Base-by-base conservation (phyloP, 345 rosid genomes). In the Odontarrhena argentea region DNA sequence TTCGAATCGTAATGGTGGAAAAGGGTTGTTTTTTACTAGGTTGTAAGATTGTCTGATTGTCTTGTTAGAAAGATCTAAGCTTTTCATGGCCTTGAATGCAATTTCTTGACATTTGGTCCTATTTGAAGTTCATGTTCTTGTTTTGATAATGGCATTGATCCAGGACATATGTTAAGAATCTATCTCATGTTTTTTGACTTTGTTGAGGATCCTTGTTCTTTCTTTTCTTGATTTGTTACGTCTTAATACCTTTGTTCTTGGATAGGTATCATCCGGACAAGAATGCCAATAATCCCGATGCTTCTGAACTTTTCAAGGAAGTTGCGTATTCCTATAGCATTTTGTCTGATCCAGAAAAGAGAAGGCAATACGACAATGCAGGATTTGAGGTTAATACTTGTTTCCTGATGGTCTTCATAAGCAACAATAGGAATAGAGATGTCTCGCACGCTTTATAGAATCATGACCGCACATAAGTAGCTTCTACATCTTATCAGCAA, bases 271-370 rank as follows among this genome's bases (percentile, higher is more conserved):
- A 95, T 83, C 99, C 99, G 15, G 99, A 95, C 71, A 95, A 95
- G 83, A 95, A 95, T 78, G 93, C 80, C 15, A 84, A 76, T 77
- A 91, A 91, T 73, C 97, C 99, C 2, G 97, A 95, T 74, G 99
- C 99, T 50, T 84, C 97, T 9, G 99, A 95, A 28, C 87, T 75
- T 63, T 95, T 95, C 71, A 91, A 91, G 79, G 99, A 95, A 81
- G 99, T 89, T 77, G 97, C 99, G 38, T 95, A 82, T 83, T 95
- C 99, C 0, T 95, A 95, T 73, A 91, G 96, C 78, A 91, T 95
- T 72, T 84, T 95, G 75, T 87, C 99, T 68, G 97, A 91, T 58
- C 97, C 99, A 30, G 99, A 95, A 70, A 95, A 95, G 83, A 85
- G 96, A 77, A 89, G 96, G 77, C 99, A 95, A 56, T 95, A 91